Conservation (phyloP, 768 basidiomycete species). For the Leucosporidium scottii region DNA sequence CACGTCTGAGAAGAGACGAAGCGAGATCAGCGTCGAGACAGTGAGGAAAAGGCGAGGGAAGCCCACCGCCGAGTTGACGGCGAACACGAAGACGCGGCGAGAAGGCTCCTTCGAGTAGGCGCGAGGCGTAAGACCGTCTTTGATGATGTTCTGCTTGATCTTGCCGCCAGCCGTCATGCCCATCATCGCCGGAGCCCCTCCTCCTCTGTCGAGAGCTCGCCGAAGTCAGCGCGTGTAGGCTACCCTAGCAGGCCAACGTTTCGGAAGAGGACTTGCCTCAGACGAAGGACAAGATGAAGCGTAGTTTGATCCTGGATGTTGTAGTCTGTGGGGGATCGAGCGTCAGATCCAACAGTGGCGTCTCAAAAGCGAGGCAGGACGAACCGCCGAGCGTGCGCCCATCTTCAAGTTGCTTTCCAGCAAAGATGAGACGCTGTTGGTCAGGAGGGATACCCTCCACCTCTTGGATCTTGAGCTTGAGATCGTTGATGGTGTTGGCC, state of each 20-base stretch:
- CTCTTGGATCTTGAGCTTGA: constrained; percentile 71
- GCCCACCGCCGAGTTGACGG: background rate
- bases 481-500: constrained; percentile 49
- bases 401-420: constrained; percentile 83
- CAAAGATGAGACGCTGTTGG: constrained; percentile 82
- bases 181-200: background rate
- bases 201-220: background rate
- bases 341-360: too few species aligned
- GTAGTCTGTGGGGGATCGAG: background rate
- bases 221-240: too few species aligned
- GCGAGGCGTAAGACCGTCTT: background rate
- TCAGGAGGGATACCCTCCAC: constrained; percentile 89
- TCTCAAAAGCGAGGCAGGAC: constrained; percentile 43
- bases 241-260: too few species aligned
- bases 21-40: background rate
- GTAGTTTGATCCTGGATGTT: constrained; percentile 39
- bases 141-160: background rate
- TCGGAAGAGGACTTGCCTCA: too few species aligned
- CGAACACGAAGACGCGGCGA: background rate
- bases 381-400: constrained; percentile 68
- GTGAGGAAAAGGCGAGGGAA: background rate
- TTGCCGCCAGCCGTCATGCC: background rate
- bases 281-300: constrained; percentile 37
- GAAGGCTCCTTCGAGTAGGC: background rate
- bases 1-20: background rate